These are phyloP conservation scores for Akebia trifoliata DNA, from an alignment of 164 flowering plant species.

Conservation along the genomic window DNA sequence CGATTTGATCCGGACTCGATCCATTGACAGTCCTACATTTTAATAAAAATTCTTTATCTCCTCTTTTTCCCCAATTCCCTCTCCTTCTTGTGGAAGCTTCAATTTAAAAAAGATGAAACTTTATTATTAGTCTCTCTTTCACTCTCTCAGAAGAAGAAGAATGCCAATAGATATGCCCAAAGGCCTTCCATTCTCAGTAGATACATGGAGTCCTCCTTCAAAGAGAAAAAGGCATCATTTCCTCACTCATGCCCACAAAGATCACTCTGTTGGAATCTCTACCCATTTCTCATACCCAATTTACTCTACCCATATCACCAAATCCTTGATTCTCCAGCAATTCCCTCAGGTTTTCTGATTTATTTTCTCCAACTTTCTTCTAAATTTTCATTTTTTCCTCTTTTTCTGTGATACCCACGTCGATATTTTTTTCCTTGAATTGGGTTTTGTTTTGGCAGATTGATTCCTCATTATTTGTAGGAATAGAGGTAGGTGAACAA, in stretches of 20 bases:
- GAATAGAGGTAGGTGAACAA: conserved; percentile 29
- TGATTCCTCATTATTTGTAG: conserved; percentile 22
- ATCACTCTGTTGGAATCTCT: conserved; percentile 51
- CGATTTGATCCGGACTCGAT: no score
- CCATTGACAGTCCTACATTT: no score
- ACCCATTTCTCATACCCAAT: conserved; percentile 53
- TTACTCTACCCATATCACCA: conserved; percentile 62
- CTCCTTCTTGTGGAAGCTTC: no score
- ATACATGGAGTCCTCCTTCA: conserved; percentile 63
- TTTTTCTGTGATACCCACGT: not conserved
- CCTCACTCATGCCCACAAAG: conserved; percentile 81
- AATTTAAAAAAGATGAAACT: no score
- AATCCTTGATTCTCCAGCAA: conserved; percentile 39
- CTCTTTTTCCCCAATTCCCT: no score
- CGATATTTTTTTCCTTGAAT: not conserved
- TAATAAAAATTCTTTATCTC: no score
- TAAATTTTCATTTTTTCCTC: not conserved
- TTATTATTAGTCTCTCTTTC: no score
- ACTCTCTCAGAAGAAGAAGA: not conserved
- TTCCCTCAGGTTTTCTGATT: conserved; percentile 47
- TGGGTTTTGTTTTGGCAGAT: conserved; percentile 17
- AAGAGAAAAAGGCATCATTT: conserved; percentile 59
- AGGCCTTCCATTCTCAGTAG: conserved; percentile 84
- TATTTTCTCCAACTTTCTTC: not conserved
- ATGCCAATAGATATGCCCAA: conserved; percentile 86